Conservation (phyloP, 164 flowering plant genomes). For the Sextonia rubra region DNA sequence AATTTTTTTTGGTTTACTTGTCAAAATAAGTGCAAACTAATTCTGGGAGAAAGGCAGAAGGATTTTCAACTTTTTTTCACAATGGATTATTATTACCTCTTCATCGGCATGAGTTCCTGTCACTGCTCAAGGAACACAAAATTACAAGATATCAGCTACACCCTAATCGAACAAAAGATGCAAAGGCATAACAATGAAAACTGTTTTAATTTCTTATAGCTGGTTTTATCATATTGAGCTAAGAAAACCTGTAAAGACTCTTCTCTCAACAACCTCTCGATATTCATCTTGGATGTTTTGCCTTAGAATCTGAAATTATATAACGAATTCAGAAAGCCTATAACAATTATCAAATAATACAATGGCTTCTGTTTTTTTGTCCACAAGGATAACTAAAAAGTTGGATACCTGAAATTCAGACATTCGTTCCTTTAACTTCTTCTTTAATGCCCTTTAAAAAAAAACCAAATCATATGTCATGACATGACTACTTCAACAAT, state of each 20-base stretch:
- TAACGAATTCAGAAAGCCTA: neutral
- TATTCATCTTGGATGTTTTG: constrained; percentile 72
- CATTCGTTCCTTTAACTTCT: constrained; percentile 75
- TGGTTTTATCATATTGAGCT: neutral
- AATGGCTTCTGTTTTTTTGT: neutral
- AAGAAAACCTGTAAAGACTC: constrained; percentile 72
- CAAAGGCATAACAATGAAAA: neutral
- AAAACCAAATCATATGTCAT: no score
- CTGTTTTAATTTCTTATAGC: neutral
- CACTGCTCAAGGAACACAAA: constrained; percentile 29
- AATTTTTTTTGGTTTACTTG: no score
- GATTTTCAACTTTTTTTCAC: neutral
- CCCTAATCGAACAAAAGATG: no score
- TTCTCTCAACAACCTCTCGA: constrained; percentile 80
- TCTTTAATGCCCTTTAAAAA: constrained; percentile 59
- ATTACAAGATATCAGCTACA: neutral
- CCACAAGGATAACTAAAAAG: neutral
- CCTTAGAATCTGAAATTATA: constrained; percentile 41
- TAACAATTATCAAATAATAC: neutral
- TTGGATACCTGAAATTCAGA: constrained; percentile 66
- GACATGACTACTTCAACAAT: no score
- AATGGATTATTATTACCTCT: constrained; percentile 39
- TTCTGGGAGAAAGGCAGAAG: no score
- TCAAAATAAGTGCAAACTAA: no score
- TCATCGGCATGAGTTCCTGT: constrained; percentile 79